Percentiles rank a stretch among this genome's conserved stretches.
phyloP scores from a whole-genome alignment of 2,329 filamentous ascomycete species.

The Xylariales sp. region DNA sequence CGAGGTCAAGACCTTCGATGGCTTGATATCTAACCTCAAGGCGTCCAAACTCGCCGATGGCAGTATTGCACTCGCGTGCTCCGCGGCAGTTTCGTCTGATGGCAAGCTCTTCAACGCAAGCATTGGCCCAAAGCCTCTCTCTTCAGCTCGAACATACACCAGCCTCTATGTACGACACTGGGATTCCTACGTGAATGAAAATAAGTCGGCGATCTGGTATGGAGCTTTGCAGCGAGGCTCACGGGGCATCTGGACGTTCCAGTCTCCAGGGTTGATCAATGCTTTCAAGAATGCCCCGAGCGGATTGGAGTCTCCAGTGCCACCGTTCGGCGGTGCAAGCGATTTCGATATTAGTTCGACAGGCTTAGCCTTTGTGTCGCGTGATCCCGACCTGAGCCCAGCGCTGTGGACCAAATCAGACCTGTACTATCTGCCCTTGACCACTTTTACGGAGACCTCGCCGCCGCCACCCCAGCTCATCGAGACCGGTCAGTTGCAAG shows the following conservation, averaged over 20 bases:
- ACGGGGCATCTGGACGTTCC: constrained; percentile 33
- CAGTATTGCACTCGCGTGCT: constrained; percentile 52
- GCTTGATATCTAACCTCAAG: constrained; percentile 56
- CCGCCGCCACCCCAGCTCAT: constrained; percentile 47
- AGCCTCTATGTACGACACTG: constrained; percentile 77
- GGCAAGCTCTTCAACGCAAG: constrained; percentile 67
- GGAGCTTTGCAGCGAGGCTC: constrained; percentile 29
- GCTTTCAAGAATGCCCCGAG: constrained; percentile 59
- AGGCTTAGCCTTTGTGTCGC: constrained; percentile 70
- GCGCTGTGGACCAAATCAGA: constrained; percentile 78
- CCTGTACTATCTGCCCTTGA: constrained; percentile 67
- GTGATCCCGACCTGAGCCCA: constrained; percentile 66
- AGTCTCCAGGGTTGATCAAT: constrained; percentile 48
- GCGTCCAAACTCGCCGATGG: constrained; percentile 44
- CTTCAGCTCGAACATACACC: constrained; percentile 67
- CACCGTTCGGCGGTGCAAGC: constrained; percentile 72
- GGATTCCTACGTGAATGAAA: constrained; percentile 69
- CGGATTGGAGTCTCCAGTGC: constrained; percentile 61
- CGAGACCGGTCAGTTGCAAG: constrained; percentile 53
- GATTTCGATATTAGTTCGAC: constrained; percentile 70
- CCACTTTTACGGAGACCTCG: constrained; percentile 51
- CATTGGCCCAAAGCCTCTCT: constrained; percentile 53
- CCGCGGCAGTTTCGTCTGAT: constrained; percentile 61
- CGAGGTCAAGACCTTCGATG: constrained; percentile 45
- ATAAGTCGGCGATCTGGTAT: constrained; percentile 59